Evolutionary conservation across 2,329 filamentous ascomycete species (phyloP).

Genomic region (Ceratocystis diversiconidia): DNA sequence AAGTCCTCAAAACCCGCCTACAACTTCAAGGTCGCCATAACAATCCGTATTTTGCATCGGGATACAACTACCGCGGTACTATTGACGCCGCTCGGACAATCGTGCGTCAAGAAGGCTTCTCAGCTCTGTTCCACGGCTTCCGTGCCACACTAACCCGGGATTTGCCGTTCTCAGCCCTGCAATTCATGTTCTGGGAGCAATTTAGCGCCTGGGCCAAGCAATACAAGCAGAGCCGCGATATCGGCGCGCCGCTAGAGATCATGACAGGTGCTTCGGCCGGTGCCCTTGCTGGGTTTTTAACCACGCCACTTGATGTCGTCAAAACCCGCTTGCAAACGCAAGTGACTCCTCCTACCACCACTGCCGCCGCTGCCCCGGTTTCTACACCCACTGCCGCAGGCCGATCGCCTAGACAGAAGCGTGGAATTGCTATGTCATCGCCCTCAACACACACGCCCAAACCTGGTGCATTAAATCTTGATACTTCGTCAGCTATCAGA

Average conservation of each 20-base stretch:
- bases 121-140: slow-evolving; percentile 90
- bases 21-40: slow-evolving; percentile 92
- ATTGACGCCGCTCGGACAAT: slow-evolving; percentile 77
- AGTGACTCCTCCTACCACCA: slow-evolving; percentile 31
- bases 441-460: slow-evolving; percentile 70
- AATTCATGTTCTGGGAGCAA: slow-evolving; percentile 98
- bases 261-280: slow-evolving; percentile 80
- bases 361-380: slow-evolving; percentile 17
- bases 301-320: slow-evolving; percentile 90
- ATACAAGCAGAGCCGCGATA: slow-evolving; percentile 67
- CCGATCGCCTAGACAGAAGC: slow-evolving; percentile 36
- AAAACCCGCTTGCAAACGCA: slow-evolving; percentile 96
- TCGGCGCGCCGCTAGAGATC: slow-evolving; percentile 73
- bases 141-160: slow-evolving; percentile 91
- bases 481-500: slow-evolving; percentile 78
- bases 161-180: slow-evolving; percentile 85
- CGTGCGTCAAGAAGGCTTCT: slow-evolving; percentile 62
- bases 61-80: slow-evolving; percentile 89
- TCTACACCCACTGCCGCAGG: slow-evolving; percentile 18
- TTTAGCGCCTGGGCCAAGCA: slow-evolving; percentile 68
- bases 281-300: slow-evolving; percentile 83
- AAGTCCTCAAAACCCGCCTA: slow-evolving; percentile 92
- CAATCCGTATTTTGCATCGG: slow-evolving; percentile 83
- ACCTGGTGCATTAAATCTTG: slow-evolving; percentile 63
- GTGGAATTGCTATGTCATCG: slow-evolving; percentile 77